phyloP scores from a whole-genome alignment of 176 grass and related monocot genomes.

The Dendrocalamus sinicus region DNA sequence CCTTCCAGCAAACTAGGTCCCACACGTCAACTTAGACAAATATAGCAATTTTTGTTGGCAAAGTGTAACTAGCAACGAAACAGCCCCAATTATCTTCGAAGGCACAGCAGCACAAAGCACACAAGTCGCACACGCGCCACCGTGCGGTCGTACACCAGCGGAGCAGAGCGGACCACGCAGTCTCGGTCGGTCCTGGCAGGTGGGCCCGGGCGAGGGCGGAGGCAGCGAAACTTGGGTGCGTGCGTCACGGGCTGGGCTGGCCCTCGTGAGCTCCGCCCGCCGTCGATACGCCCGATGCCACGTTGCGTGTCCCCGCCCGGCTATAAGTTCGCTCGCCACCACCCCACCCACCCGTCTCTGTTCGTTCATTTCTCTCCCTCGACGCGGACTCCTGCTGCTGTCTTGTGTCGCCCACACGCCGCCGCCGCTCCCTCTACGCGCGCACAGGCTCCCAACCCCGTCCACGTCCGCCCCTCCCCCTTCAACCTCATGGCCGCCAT shows the following conservation, averaged over 20 bases:
- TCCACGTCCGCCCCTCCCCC: background rate
- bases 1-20: no score
- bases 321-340: conserved; percentile 3
- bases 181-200: background rate
- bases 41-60: no score
- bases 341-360: no score
- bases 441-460: background rate
- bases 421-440: background rate
- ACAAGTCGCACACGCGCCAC: no score
- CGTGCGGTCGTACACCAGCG: no score
- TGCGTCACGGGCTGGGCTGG: conserved; percentile 36
- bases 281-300: conserved; percentile 54
- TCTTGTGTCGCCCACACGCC: background rate
- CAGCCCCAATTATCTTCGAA: no score
- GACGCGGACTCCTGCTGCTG: background rate
- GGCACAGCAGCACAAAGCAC: no score
- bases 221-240: background rate
- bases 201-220: conserved; percentile 18
- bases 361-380: background rate
- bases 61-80: no score
- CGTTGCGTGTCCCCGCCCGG: conserved; percentile 26
- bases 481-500: conserved; percentile 44
- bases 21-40: no score
- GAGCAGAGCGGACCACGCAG: no score
- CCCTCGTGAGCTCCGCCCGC: conserved; percentile 55